These are phyloP conservation scores for Leptomonas pyrrhocoris DNA, from an alignment of 208 protist species.

Conservation along the genomic window DNA sequence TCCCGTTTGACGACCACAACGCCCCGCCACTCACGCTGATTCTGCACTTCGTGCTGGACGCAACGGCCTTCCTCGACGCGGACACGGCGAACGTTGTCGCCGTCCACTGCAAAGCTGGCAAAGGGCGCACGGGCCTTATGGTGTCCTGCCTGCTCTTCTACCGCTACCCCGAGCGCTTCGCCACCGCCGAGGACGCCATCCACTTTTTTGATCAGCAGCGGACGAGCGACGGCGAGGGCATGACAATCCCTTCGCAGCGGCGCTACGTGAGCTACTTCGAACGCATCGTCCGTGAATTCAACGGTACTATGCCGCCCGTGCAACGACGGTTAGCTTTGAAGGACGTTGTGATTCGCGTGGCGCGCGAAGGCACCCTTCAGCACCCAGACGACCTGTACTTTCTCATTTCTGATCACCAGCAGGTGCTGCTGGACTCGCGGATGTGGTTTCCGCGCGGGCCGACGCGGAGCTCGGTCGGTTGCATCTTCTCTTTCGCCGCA, in stretches of 20 bases:
- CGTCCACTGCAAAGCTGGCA: conserved; percentile 97
- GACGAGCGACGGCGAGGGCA: conserved; percentile 69
- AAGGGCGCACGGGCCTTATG: conserved; percentile 96
- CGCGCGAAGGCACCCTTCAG: conserved; percentile 3
- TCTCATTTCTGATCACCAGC: conserved; percentile 30
- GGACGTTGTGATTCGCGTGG: conserved; percentile 14
- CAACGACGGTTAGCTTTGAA: conserved; percentile 1
- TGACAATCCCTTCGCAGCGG: conserved; percentile 88
- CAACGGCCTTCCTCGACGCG: conserved; percentile 54
- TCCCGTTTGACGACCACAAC: conserved; percentile 97
- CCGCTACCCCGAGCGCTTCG: conserved; percentile 36
- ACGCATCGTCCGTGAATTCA: conserved; percentile 25
- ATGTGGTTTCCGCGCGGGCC: conserved; percentile 34
- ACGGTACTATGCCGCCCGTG: conserved; percentile 22
- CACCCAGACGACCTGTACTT: conserved; percentile 48
- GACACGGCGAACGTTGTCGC: conserved; percentile 83
- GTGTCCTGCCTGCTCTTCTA: conserved; percentile 77
- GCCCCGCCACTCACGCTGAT: conserved; percentile 89
- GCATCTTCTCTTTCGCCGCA: conserved; percentile 40
- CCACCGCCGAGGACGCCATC: conserved; percentile 57
- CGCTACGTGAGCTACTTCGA: conserved; percentile 62
- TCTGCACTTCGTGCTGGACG: conserved; percentile 61
- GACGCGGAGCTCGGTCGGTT: conserved; percentile 22
- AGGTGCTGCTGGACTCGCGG: conserved; percentile 47
- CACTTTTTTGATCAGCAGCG: conserved; percentile 62